Evolutionary conservation across 106 monocot species (phyloP), one percentile per base, ranked within the genome.

Genomic region (Apostasia ramifera): DNA sequence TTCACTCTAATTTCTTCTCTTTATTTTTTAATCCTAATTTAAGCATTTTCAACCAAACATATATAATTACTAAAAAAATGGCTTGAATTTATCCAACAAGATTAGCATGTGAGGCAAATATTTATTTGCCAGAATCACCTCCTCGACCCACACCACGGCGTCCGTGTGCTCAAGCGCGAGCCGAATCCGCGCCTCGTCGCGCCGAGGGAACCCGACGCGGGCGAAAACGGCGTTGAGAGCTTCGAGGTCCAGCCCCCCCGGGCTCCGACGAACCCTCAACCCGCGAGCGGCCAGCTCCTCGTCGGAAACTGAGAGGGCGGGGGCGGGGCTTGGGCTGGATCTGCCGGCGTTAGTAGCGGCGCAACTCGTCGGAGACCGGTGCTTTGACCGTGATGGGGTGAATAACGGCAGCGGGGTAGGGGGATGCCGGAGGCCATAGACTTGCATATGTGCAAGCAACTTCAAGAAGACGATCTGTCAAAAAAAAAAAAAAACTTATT

Each of bases 121-220:
- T 26, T 26, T 26, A 26, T 26, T 26, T 26, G 26, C 26, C 26
- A 26, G 26, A 26, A 26, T 26, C 42, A 5, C 63, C 44, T 78
- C 69, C 60, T 71, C 72, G 13, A 92, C 42, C 95, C 95, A 97
- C 40, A 97, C 76, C n/a, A 97, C 14, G 47, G 84, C 72, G 37
- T 77, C 68, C 42, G 84, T 78, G 79, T 92, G 79, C 48, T 77
- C 82, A 42, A 97, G 75, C 12, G 95, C 95, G 26, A 61, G 79
- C 45, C 73, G 81, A 52, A 97, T 75, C 48, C 70, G 74, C 14
- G 51, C 76, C 26, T 82, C 86, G 39, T 97, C 92, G 3, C 95
- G 88, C 38, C 95, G 88, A 6, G 95, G 92, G 84, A 97, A 97
- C 3, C 95, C 95, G 14, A 92, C 95, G 1, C 88, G 88, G 9